phyloP scores from a whole-genome alignment of 179 eudicot species.

The Actinidia polygama region DNA sequence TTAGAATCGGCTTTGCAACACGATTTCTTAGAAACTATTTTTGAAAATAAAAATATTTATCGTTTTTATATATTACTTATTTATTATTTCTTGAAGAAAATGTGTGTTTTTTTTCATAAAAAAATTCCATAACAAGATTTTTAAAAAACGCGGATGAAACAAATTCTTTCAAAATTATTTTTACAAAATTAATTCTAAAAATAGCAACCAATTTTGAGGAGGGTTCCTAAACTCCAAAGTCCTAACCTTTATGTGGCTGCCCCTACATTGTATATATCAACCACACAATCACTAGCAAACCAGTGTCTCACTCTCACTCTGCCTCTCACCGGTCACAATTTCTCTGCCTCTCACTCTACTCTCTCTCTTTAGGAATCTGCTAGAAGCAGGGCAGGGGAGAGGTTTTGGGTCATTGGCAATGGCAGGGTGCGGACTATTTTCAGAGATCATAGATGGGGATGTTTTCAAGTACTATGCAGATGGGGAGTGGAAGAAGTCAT shows the following conservation, averaged over 20 bases:
- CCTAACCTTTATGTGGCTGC: background rate
- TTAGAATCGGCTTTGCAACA: no score
- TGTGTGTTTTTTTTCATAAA: no score
- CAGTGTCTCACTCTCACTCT: background rate
- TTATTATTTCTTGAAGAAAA: no score
- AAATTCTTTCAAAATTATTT: no score
- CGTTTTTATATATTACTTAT: no score
- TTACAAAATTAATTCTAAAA: no score
- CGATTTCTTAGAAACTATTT: no score
- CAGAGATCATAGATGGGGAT: constrained; percentile 83
- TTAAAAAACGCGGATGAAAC: no score
- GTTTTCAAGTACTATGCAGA: constrained; percentile 86
- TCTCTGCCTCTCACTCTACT: constrained; percentile 20
- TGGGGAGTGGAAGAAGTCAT: constrained; percentile 91
- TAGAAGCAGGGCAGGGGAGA: background rate
- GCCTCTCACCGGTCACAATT: background rate
- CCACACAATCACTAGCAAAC: background rate
- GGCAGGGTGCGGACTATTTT: constrained; percentile 83
- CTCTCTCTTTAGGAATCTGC: background rate
- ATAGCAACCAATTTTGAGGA: background rate
- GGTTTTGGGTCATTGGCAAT: constrained; percentile 31
- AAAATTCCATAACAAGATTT: no score
- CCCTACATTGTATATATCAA: background rate
- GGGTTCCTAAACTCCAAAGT: background rate
- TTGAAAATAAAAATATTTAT: no score